phyloP scores from a whole-genome alignment of 345 rosid genomes.

The Pseudoturritis turrita region DNA sequence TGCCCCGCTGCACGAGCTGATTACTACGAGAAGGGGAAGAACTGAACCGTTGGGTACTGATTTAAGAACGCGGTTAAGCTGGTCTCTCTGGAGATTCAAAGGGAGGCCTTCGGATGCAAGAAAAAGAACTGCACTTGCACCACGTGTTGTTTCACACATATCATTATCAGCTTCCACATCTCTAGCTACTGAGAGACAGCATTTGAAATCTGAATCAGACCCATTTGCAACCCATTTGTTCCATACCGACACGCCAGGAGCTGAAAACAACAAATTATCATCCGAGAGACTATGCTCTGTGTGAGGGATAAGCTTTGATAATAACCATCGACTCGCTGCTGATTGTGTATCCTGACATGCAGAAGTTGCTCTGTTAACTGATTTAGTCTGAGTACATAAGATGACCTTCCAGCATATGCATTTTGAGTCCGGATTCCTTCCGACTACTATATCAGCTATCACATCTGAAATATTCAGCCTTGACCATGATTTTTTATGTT shows the following conservation, averaged over 20 bases:
- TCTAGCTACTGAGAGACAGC: conserved; percentile 72
- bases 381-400: conserved; percentile 44
- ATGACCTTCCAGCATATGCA: conserved; percentile 84
- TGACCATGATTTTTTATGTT: conserved; percentile 69
- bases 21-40: conserved; percentile 74
- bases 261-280: conserved; percentile 46
- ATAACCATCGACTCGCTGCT: conserved; percentile 60
- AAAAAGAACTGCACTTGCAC: conserved; percentile 81
- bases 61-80: conserved; percentile 53
- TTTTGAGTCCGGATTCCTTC: conserved; percentile 57
- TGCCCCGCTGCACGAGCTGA: conserved; percentile 40
- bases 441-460: conserved; percentile 40
- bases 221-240: conserved; percentile 52
- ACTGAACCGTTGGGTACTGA: conserved; percentile 61
- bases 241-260: conserved; percentile 77
- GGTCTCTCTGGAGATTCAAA: conserved; percentile 54
- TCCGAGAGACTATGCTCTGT: conserved; percentile 29
- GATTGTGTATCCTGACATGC: conserved; percentile 28
- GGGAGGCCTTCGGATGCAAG: conserved; percentile 59
- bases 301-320: conserved; percentile 70
- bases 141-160: conserved; percentile 39
- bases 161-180: conserved; percentile 37
- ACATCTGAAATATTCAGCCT: conserved; percentile 81
- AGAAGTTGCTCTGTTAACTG: conserved; percentile 27
- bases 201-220: conserved; percentile 39